Evolutionary conservation across 202 grass and related monocot species (phyloP).

Genomic region (Digitaria exilis): DNA sequence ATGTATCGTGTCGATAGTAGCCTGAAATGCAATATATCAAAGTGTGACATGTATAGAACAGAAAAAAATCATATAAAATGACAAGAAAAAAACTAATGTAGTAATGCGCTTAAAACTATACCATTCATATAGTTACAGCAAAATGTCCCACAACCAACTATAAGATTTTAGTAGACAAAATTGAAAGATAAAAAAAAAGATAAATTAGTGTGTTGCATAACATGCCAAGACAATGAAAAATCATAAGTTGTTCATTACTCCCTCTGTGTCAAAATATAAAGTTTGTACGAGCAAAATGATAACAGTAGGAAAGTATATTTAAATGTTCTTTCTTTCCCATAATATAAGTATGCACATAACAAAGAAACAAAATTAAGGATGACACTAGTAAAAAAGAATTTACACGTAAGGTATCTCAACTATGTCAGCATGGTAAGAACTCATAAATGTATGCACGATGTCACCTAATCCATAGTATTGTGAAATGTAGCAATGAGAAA

Average conservation of each 20-base stretch:
- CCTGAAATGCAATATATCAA: conserved; percentile 53
- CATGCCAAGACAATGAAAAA: background rate
- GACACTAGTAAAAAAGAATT: background rate
- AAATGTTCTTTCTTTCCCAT: background rate
- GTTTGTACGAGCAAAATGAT: background rate
- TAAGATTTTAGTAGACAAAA: background rate
- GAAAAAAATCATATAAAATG: background rate
- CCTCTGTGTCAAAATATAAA: background rate
- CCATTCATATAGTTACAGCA: background rate
- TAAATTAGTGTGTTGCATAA: background rate
- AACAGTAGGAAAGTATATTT: background rate
- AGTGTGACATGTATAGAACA: background rate
- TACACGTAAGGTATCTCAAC: background rate
- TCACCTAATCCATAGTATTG: background rate
- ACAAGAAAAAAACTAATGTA: background rate
- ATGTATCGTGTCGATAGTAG: conserved; percentile 83
- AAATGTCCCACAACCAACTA: background rate
- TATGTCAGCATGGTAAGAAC: background rate
- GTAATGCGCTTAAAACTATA: background rate
- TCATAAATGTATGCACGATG: conserved; percentile 4
- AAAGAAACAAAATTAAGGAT: background rate
- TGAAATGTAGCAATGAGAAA: background rate
- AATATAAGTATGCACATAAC: background rate
- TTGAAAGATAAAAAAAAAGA: background rate
- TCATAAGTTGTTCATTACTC: background rate